Base-by-base conservation (phyloP, 768 basidiomycete genomes). In the Tremella fuciformis region DNA sequence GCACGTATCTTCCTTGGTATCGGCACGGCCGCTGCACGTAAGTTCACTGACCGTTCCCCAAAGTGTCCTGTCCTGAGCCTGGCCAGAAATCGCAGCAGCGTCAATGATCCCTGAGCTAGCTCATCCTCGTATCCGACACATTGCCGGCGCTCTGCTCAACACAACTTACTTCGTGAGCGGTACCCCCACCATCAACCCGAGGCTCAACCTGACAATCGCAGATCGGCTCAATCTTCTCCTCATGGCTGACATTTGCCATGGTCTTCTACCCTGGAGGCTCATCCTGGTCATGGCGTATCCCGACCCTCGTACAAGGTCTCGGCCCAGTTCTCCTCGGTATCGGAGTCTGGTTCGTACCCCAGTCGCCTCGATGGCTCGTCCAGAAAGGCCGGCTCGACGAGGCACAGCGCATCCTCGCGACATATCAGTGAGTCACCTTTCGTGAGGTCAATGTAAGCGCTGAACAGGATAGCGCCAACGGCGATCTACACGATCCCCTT, bases 11-110 rank as follows among this genome's bases (percentile, higher is more conserved):
- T 69, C 15, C 50, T 69, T 2, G 67, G 67, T 50, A 52, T 59
- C 3, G 67, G 67, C 15, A 84, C 84, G 21, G 86, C 84, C 67
- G 84, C 88, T 52, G 88, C 89, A 11, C 88, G 64, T 65, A 40
- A 56, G 64, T 58, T 9, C 11, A 34, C 29, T 11, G 29, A 11
- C 29, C 4, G 4, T 11, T 34, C 4, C 29, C 6, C 4, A 34
- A 11, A 4, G 4, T 4, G 6, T 34, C 4, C 11, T 34, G 11
- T 34, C 6, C 29, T 34, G 29, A 34, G 4, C 11, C 29, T 11
- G 6, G 4, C 11, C 29, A 34, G 22, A 18, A 15, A 46, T 22
- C 42, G 42, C 22, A 8, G 42, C 42, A 15, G n/a, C 42, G 6
- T n/a, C 42, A 15, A n/a, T 18, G 21, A 34, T 19, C 37, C 22